These are phyloP conservation scores for Sequoiadendron giganteum DNA, from an alignment of 75 land plant species.

Conservation along the genomic window DNA sequence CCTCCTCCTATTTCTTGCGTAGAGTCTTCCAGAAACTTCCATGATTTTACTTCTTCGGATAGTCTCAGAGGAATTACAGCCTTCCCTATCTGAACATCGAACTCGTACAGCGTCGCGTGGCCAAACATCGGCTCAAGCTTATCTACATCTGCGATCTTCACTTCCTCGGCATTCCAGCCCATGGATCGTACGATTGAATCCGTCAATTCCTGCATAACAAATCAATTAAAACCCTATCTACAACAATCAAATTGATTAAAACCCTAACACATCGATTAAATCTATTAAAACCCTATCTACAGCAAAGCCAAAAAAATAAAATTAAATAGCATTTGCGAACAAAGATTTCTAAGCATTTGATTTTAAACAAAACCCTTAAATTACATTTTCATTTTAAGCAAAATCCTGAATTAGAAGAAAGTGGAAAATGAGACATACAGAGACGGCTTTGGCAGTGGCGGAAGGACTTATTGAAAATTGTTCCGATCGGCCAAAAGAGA, in stretches of 20 bases:
- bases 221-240: neutral
- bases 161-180: constrained; percentile 65
- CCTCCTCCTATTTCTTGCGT: constrained; percentile 16
- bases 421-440: constrained; percentile 31
- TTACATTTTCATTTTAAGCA: too few relatives aligned
- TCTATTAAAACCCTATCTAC: neutral
- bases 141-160: constrained; percentile 63
- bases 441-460: constrained; percentile 45
- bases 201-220: constrained; percentile 59
- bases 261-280: neutral
- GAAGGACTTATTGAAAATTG: constrained; percentile 12
- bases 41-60: constrained; percentile 77
- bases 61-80: constrained; percentile 69
- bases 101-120: constrained; percentile 83
- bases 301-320: neutral
- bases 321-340: neutral
- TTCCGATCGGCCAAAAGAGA: constrained; percentile 15
- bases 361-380: neutral
- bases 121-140: constrained; percentile 72
- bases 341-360: too few relatives aligned
- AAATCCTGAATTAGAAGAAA: neutral
- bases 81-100: constrained; percentile 78
- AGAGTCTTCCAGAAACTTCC: constrained; percentile 67
- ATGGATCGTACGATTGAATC: constrained; percentile 63
- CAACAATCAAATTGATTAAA: neutral